Evolutionary conservation across 129 eudicot species (phyloP), one percentile per base, ranked within the genome.

Genomic region (Oenanthe sinensis): DNA sequence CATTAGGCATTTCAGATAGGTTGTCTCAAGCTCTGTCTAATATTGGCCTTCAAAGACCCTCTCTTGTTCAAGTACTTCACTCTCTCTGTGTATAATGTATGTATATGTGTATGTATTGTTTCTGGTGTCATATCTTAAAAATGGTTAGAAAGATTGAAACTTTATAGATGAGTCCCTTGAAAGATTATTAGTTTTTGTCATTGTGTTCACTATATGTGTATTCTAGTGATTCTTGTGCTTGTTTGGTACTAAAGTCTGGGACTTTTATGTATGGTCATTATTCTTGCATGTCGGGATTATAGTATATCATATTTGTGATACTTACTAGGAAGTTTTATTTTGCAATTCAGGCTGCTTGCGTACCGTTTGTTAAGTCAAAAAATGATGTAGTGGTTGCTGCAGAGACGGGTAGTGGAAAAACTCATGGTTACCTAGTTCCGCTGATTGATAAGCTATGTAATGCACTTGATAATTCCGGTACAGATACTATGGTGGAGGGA

Each of bases 381-480:
- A 86, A 83, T 45, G 97, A 95, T 76, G 92, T 90, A 46, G 90
- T 95, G 72, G 91, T 95, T 83, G 97, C 99, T 33, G 99, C 99
- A 54, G 99, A 95, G 89, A 95, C 99, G 28, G 99, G 99, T 40
- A 95, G 99, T 79, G 99, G 99, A 8, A 95, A 95, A 84, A 92
- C 99, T 43, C 96, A 95, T 76, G 99, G 89, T 5, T 95, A 95
- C 84, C 90, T 95, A 68, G 91, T 92, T 80, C 99, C 99, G 0
- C 63, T 95, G 79, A 79, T 92, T 47, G 90, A 92, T 71, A 95
- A 85, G 82, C 80, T 88, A 45, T 75, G 78, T 77, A 68, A 78
- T 48, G 13, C 63, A 54, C 11, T 77, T 42, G 81, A 82, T 50
- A 79, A 63, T 50, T 65, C 84, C 33, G 82, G 14, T 60, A 24